A percentile compares a stretch with the other conserved stretches of the same genome.
phyloP scores from a whole-genome alignment of 1,284 basidiomycete genomes.

The Cystobasidium pallidum region DNA sequence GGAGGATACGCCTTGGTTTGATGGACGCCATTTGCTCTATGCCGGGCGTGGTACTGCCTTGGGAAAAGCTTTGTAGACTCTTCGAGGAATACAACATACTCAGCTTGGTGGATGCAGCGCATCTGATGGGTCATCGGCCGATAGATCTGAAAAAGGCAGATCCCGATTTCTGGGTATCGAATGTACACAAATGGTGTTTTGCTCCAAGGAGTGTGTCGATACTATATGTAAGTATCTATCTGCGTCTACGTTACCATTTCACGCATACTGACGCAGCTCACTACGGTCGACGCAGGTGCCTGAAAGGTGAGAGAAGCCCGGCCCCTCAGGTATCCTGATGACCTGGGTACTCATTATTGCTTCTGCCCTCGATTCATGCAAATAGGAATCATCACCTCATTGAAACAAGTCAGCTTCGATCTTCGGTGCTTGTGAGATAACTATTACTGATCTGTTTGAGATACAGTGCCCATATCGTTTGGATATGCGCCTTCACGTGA shows the following conservation, averaged over 20 bases:
- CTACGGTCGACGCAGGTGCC: constrained; percentile 5
- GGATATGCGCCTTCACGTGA: constrained; percentile 22
- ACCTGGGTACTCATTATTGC: neutral
- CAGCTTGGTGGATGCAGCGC: constrained; percentile 55
- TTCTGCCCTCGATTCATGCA: neutral
- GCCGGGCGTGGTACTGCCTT: constrained; percentile 56
- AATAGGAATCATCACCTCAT: constrained; percentile 48
- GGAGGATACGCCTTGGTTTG: constrained; percentile 52
- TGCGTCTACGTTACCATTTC: too few species aligned
- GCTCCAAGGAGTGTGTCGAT: constrained; percentile 54
- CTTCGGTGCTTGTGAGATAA: neutral
- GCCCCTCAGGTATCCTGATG: neutral
- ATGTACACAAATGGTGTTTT: constrained; percentile 54
- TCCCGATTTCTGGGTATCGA: constrained; percentile 55
- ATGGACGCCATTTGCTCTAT: constrained; percentile 54
- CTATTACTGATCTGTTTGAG: neutral
- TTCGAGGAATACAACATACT: constrained; percentile 52
- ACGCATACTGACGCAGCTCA: neutral
- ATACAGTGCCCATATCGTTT: constrained; percentile 39
- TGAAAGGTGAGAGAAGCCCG: constrained; percentile 22
- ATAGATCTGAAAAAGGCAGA: constrained; percentile 51
- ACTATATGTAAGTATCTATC: constrained; percentile 51
- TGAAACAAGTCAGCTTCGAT: constrained; percentile 38
- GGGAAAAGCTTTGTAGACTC: constrained; percentile 52
- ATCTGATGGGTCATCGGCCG: constrained; percentile 55